Base-by-base conservation (phyloP, 1,284 basidiomycete genomes). In the Ceratobasidium sp. region DNA sequence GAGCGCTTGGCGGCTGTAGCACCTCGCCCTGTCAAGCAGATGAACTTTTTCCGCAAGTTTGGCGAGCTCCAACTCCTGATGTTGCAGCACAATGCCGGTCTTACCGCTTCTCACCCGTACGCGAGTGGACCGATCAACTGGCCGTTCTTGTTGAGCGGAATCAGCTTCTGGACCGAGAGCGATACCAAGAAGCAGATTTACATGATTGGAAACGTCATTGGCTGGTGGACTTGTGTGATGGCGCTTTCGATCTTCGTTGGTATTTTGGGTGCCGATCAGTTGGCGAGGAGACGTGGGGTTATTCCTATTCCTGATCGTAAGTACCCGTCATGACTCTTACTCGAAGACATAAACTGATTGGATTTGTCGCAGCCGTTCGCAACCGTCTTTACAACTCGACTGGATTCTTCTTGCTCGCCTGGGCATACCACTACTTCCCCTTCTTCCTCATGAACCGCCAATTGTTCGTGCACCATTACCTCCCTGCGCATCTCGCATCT, bases 371-470 rank as follows among this genome's bases (percentile, higher is more conserved):
- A 93, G 95, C 91, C 73, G 89, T 96, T 35, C 93, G 96, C 66
- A 95, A 96, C 79, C 89, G 98, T 54, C 85, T 98, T 32, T 93
- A 96, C 89, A 96, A 98, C 81, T 95, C 95, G 67, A 89, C 93
- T 26, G 95, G 97, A 43, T 98, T 98, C 86, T 98, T 99, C 87
- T 82, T 96, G 64, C 84, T 95, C 46, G 89, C 97, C 11, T 99
- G 98, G 98, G 91, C 88, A 7, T 94, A 93, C 75, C 98, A 99
- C 82, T 99, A 98, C 84, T 84, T 94, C 79, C 98, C 98, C 13
- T 99, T 99, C 88, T 99, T 94, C 90, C 86, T 98, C 43, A 98
- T 99, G 95, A 92, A 88, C 79, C 93, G 98, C 69, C 98, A 99
- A 80, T 87, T 97, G 41, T 98, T 98, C 87, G 85, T 99, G 47